phyloP scores from a whole-genome alignment of 2,329 filamentous ascomycete genomes.

The Aureobasidium subglaciale region DNA sequence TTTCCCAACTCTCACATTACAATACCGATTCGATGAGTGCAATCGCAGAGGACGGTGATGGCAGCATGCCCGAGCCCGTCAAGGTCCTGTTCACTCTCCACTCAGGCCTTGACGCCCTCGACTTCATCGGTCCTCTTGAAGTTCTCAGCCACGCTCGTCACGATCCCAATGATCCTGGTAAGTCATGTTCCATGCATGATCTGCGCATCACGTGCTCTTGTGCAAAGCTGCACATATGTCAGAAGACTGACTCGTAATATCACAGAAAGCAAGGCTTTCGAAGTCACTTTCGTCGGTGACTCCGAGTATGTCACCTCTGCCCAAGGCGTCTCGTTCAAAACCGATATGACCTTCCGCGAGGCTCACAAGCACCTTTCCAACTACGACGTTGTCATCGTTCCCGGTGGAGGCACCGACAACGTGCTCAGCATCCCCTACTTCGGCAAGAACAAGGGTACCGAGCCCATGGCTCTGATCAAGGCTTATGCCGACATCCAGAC shows the following conservation, averaged over 20 bases:
- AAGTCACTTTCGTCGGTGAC: conserved; percentile 45
- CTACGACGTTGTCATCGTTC: conserved; percentile 71
- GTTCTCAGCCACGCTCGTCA: conserved; percentile 49
- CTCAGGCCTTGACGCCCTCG: conserved; percentile 49
- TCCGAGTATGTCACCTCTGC: conserved; percentile 42
- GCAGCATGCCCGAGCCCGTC: conserved; percentile 36
- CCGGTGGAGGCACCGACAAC: conserved; percentile 61
- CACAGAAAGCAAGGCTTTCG: conserved; percentile 47
- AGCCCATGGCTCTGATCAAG: conserved; percentile 65
- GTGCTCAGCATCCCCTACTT: conserved; percentile 39
- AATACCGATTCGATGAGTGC: conserved; percentile 42
- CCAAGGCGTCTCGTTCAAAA: conserved; percentile 63
- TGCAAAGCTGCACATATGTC: not conserved
- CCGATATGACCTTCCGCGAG: conserved; percentile 72
- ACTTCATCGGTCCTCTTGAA: conserved; percentile 53
- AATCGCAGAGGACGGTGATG: conserved; percentile 35
- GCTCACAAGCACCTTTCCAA: conserved; percentile 65
- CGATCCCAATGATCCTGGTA: conserved; percentile 47
- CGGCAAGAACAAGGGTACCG: conserved; percentile 51
- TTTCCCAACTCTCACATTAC: conserved; percentile 2
- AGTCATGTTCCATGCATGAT: conserved; percentile 21
- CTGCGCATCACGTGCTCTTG: conserved; percentile 11
- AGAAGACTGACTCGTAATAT: not conserved
- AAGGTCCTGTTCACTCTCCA: conserved; percentile 55
- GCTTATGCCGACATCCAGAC: conserved; percentile 74